phyloP scores from a whole-genome alignment of 352 stramenopile species.

The Ophiocytium majus region DNA sequence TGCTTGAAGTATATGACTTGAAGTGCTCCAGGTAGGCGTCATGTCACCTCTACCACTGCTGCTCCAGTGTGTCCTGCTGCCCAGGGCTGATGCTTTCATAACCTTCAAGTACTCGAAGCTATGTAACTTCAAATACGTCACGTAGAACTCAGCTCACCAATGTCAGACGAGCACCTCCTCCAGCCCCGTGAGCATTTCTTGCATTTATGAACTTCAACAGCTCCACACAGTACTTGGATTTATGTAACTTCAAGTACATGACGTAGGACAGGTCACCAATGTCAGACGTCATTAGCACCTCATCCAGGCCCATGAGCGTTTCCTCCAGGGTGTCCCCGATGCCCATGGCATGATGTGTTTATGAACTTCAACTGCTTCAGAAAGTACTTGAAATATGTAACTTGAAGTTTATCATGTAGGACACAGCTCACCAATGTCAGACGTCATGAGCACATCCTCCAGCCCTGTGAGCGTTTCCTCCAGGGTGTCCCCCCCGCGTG shows the following conservation, averaged over 20 bases:
- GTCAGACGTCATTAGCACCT: slow-evolving; percentile 70
- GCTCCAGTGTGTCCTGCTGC: slow-evolving; percentile 54
- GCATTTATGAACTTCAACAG: too few species aligned
- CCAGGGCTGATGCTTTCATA: slow-evolving; percentile 64
- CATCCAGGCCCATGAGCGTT: slow-evolving; percentile 67
- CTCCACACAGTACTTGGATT: too few species aligned
- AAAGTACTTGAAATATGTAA: too few species aligned
- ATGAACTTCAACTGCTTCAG: too few species aligned
- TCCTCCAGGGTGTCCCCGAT: slow-evolving; percentile 59
- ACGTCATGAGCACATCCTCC: slow-evolving; percentile 68
- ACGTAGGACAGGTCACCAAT: slow-evolving; percentile 63
- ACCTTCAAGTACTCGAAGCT: too few species aligned
- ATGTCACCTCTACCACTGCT: too few species aligned
- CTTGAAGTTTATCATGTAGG: too few species aligned
- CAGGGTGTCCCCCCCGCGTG: slow-evolving; percentile 58
- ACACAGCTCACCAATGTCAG: slow-evolving; percentile 66
- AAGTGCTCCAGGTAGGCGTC: too few species aligned
- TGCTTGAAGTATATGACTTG: too few species aligned
- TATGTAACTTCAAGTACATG: too few species aligned
- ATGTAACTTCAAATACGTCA: too few species aligned
- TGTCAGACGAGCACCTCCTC: slow-evolving; percentile 70
- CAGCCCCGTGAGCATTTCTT: slow-evolving; percentile 67
- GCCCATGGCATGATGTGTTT: slow-evolving; percentile 61
- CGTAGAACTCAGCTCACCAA: slow-evolving; percentile 62
- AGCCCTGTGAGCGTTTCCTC: slow-evolving; percentile 68